Evolutionary conservation across 108 stramenopile genomes (phyloP).

Genomic region (Cyclotella choctawhatcheeana): DNA sequence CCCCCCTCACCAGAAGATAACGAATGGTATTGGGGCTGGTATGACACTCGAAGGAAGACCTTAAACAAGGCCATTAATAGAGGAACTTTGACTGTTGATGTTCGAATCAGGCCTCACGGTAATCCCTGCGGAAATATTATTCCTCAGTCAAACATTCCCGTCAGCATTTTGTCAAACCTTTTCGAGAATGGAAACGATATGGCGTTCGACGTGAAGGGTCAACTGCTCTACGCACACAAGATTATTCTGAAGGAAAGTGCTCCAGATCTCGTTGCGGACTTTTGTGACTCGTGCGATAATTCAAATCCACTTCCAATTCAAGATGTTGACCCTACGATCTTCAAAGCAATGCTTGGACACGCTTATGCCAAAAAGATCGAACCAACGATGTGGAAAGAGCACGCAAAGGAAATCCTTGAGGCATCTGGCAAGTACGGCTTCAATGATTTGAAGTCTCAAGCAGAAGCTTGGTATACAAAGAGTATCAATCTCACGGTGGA

Average conservation of each 20-base stretch:
- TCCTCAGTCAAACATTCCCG: no score
- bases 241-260: neutral
- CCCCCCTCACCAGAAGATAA: no score
- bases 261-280: no score
- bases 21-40: conserved; percentile 42
- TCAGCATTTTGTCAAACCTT: neutral
- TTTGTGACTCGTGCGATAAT: no score
- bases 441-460: conserved; percentile 8
- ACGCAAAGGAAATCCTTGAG: conserved; percentile 18
- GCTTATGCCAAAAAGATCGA: conserved; percentile 16
- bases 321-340: conserved; percentile 16
- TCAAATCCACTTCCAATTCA: conserved; percentile 9
- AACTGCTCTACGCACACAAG: neutral
- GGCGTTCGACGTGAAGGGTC: neutral
- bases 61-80: neutral
- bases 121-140: no score
- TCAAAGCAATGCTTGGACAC: conserved; percentile 9
- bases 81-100: no score
- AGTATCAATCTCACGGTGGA: neutral
- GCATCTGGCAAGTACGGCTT: conserved; percentile 19
- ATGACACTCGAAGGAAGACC: neutral
- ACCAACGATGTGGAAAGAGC: neutral
- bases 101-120: no score
- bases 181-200: neutral
- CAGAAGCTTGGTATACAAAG: conserved; percentile 13